phyloP scores from a whole-genome alignment of 164 flowering plant species.

The Vitis rotundifolia region DNA sequence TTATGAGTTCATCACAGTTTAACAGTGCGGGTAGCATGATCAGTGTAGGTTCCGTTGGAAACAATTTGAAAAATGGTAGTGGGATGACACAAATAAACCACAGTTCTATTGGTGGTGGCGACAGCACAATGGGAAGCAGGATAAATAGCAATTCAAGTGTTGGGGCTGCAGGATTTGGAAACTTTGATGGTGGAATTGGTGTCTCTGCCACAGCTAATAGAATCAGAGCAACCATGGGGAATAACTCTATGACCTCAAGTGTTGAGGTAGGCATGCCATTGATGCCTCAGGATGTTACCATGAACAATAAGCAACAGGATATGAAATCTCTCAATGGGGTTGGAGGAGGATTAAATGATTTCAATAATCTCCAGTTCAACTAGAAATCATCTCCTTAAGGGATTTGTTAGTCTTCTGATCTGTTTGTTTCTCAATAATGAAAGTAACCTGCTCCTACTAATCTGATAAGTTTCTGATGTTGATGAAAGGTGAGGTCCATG shows the following conservation, averaged over 20 bases:
- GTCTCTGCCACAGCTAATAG: slow-evolving; percentile 55
- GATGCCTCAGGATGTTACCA: slow-evolving; percentile 46
- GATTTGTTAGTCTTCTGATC: slow-evolving; percentile 12
- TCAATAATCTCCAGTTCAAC: slow-evolving; percentile 77
- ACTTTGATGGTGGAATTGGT: slow-evolving; percentile 52
- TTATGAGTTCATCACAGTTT: slow-evolving; percentile 77
- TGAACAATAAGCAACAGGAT: slow-evolving; percentile 66
- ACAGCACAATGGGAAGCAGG: slow-evolving; percentile 4
- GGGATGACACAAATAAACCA: slow-evolving; percentile 47
- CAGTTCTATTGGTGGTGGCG: slow-evolving; percentile 39
- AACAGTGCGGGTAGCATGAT: slow-evolving; percentile 58
- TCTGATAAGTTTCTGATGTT: neutral
- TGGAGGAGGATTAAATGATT: slow-evolving; percentile 68
- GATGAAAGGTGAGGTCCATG: neutral
- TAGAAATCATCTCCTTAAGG: slow-evolving; percentile 72
- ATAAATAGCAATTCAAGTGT: slow-evolving; percentile 37
- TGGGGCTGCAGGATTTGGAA: slow-evolving; percentile 49
- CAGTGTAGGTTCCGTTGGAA: slow-evolving; percentile 50
- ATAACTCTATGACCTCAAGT: slow-evolving; percentile 55
- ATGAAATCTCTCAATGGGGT: slow-evolving; percentile 67
- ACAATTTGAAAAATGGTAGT: slow-evolving; percentile 62
- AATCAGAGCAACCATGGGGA: slow-evolving; percentile 60
- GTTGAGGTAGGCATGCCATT: slow-evolving; percentile 63
- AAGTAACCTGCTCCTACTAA: too few species aligned
- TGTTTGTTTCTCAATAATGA: neutral